Evolutionary conservation across 305 asterid genomes (phyloP).

Genomic region (Solanum chacoense): DNA sequence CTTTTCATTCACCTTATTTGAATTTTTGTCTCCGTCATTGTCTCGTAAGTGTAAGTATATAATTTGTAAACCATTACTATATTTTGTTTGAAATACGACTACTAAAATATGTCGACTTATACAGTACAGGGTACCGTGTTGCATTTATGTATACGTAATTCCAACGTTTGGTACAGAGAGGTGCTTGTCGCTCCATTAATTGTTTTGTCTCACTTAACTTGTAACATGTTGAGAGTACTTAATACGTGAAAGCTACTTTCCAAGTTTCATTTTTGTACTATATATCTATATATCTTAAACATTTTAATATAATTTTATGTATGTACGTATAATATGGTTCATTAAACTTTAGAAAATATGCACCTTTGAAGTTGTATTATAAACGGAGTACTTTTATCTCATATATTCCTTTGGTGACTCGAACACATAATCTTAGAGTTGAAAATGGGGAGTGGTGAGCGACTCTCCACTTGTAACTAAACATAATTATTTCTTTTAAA

Average conservation of each 20-base stretch:
- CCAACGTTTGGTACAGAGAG: background rate
- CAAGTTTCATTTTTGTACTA: background rate
- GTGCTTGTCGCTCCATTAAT: background rate
- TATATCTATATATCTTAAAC: background rate
- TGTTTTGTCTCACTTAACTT: background rate
- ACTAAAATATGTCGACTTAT: background rate
- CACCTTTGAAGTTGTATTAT: background rate
- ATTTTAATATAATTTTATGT: background rate
- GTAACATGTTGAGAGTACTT: background rate
- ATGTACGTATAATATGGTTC: background rate
- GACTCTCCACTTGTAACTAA: background rate
- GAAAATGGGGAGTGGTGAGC: background rate
- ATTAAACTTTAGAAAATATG: background rate
- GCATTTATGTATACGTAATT: background rate
- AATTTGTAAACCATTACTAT: background rate
- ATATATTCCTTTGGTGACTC: background rate
- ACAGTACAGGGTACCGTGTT: background rate
- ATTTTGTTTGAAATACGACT: background rate
- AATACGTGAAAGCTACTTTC: background rate
- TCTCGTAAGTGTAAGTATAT: background rate
- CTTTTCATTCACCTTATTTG: background rate
- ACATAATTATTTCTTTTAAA: background rate
- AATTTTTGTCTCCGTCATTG: background rate
- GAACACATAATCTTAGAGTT: background rate
- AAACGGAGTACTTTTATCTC: background rate